Evolutionary conservation across 2,329 filamentous ascomycete genomes (phyloP), one percentile per base, ranked within the genome.

Genomic region (Phialophora chinensis): DNA sequence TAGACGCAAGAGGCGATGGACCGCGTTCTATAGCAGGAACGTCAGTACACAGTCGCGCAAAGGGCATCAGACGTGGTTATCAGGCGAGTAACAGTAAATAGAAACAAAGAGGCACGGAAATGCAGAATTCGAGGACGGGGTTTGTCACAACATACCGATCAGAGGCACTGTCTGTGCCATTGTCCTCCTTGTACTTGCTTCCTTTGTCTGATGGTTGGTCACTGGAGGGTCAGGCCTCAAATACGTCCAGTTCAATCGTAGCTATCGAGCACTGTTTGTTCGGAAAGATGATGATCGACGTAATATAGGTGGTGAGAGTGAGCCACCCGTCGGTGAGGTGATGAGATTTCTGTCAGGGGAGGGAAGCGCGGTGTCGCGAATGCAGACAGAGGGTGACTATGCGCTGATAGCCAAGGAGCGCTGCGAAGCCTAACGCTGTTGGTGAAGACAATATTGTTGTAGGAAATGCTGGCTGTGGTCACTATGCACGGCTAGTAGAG

Each of bases 1-100:
- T 84, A 47, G 82, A 84, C 35, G 73, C 71, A 11, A 77, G 66
- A 67, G 71, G 66, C 42, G 72, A 68, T 17, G 69, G 56, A 47
- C 68, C 67, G 20, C 69, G 68, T 27, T 71, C 72, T 74, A 50
- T 44, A 52, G 53, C 27, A 69, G 14, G 11, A 38, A 57, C n/a
- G 67, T 69, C 54, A 66, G 60, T 62, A 12, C 11, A 29, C 42
- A 23, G 25, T 23, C 17, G 35, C 29, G 33, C n/a, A 53, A 29
- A 44, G 33, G 57, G 25, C 3, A n/a, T 8, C 17, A 29, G 44
- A 58, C 33, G 52, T 20, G 33, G 14, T 53, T 47, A 17, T 35
- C 56, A 52, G 44, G 42, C 23, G n/a, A 33, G 50, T 12, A 17
- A 60, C 50, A 49, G 53, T 20, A 20, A 31, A 49, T 33, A 42